Evolutionary conservation across 1,284 basidiomycete species (phyloP), one percentile per base, ranked within the genome.

Genomic region (Grifola frondosa): DNA sequence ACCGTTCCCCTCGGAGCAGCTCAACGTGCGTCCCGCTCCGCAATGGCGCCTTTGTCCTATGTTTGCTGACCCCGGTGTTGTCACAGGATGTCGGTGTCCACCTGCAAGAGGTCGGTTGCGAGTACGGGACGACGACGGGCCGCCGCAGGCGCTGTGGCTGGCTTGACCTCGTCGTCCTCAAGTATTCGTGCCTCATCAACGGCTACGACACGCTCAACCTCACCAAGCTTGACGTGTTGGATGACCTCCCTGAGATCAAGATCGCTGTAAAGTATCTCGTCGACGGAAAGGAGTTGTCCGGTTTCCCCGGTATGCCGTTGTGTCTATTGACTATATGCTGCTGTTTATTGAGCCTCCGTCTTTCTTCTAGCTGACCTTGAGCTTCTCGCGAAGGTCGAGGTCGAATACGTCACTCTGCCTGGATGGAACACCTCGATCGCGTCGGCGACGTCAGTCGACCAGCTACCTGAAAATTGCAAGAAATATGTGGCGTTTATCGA

Each of bases 131-230:
- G 23, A 97, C 93, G 5, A 99, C 96, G 0, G 96, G 96, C 20
- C 83, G 96, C 26, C 75, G 90, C 40, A 80, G 96, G 49, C 87
- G 97, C 42, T 95, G 93, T 65, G 96, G 96, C 20, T 99, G 97
- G 97, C 81, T 99, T 38, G 97, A 99, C 69, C 76, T 98, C 17
- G 91, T 97, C 48, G 93, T 97, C 43, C 80, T 98, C 76, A 86
- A 84, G 63, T 89, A 98, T 68, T 98, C 96, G 21, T 84, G 78
- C 61, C 70, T 92, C 52, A 92, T 99, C 77, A 99, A 99, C 68
- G 96, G 96, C 31, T 99, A 98, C 69, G 93, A 96, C 58, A 67
- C 73, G 44, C 74, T 98, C 55, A 99, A 99, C 71, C 75, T 99
- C 56, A 99, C 96, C 50, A 99, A 99, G 67, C 81, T 99, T 45